phyloP scores from a whole-genome alignment of 495 filamentous ascomycete genomes.

The Pyronema omphalodes region DNA sequence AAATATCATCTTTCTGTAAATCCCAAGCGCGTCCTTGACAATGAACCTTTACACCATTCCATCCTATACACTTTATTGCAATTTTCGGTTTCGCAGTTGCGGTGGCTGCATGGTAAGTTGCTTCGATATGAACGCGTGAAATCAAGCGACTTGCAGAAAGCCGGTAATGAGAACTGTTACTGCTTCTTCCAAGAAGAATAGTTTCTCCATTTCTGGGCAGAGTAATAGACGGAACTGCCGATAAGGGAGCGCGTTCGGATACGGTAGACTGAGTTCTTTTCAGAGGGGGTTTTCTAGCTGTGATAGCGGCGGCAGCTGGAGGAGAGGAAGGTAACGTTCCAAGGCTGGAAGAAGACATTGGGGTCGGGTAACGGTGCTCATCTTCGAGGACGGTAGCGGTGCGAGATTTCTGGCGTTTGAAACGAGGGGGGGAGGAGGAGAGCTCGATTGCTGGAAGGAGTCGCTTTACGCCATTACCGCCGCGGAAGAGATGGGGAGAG shows the following conservation, averaged over 20 bases:
- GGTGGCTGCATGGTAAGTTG: conserved; percentile 43
- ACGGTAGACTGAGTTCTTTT: conserved; percentile 46
- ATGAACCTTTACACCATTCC: conserved; percentile 89
- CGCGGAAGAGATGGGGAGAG: conserved; percentile 18
- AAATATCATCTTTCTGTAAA: conserved; percentile 70
- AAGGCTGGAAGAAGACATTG: conserved; percentile 81
- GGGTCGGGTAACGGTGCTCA: conserved; percentile 53
- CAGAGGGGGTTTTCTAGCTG: conserved; percentile 36
- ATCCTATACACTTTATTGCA: conserved; percentile 76
- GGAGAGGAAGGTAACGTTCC: conserved; percentile 70
- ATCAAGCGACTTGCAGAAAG: conserved; percentile 79
- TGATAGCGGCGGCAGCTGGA: conserved; percentile 33
- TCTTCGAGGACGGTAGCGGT: conserved; percentile 37
- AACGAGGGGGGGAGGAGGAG: conserved; percentile 65
- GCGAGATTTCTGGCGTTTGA: conserved; percentile 57
- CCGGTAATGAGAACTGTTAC: conserved; percentile 79
- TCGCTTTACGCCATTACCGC: conserved; percentile 49
- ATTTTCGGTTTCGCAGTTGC: conserved; percentile 35
- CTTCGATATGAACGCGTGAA: conserved; percentile 81
- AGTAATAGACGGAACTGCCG: conserved; percentile 57
- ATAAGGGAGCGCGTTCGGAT: conserved; percentile 71
- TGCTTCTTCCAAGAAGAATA: conserved; percentile 74
- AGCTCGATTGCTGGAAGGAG: conserved; percentile 89
- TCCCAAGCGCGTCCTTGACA: conserved; percentile 79
- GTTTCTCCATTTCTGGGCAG: conserved; percentile 68